A percentile compares a stretch with the other conserved stretches of the same genome.
phyloP scores from a whole-genome alignment of 1,139 yeast species.

The Debaryomycetaceae sp. region DNA sequence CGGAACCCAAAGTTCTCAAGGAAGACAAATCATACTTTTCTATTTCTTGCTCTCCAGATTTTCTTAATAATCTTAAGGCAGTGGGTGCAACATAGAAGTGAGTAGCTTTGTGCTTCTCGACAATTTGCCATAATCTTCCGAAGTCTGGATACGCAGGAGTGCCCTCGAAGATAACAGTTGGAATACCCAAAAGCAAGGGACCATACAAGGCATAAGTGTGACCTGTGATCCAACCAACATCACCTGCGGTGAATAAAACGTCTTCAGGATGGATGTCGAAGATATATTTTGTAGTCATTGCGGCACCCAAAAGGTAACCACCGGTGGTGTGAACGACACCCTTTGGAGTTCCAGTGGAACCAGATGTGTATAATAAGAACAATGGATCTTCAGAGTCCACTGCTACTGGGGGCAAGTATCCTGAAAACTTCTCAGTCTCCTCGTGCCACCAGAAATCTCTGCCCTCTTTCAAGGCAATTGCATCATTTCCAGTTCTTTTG shows the following conservation, averaged over 20 bases:
- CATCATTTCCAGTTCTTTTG: slow-evolving; percentile 76
- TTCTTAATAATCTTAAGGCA: slow-evolving; percentile 89
- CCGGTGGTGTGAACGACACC: slow-evolving; percentile 96
- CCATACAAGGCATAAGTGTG: slow-evolving; percentile 96
- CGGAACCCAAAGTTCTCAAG: slow-evolving; percentile 93
- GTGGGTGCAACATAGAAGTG: slow-evolving; percentile 99
- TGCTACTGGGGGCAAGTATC: slow-evolving; percentile 83
- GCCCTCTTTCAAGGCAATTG: slow-evolving; percentile 67
- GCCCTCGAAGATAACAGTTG: slow-evolving; percentile 92
- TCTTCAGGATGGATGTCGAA: slow-evolving; percentile 91
- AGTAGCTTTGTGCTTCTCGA: slow-evolving; percentile 88
- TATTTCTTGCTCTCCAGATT: slow-evolving; percentile 85
- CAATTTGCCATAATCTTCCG: slow-evolving; percentile 96
- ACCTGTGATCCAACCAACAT: slow-evolving; percentile 99
- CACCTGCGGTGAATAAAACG: slow-evolving; percentile 93
- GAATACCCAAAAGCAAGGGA: slow-evolving; percentile 83
- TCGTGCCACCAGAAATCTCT: slow-evolving; percentile 96
- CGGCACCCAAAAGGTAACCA: slow-evolving; percentile 93
- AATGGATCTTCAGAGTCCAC: slow-evolving; percentile 91
- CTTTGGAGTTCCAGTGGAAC: slow-evolving; percentile 97
- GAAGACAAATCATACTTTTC: slow-evolving; percentile 85
- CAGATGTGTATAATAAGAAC: slow-evolving; percentile 90
- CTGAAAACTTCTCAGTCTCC: slow-evolving; percentile 74
- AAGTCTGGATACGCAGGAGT: slow-evolving; percentile 97
- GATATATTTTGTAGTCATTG: slow-evolving; percentile 87